These are phyloP conservation scores for Peronospora belbahrii DNA, from an alignment of 352 stramenopile species.

Conservation along the genomic window DNA sequence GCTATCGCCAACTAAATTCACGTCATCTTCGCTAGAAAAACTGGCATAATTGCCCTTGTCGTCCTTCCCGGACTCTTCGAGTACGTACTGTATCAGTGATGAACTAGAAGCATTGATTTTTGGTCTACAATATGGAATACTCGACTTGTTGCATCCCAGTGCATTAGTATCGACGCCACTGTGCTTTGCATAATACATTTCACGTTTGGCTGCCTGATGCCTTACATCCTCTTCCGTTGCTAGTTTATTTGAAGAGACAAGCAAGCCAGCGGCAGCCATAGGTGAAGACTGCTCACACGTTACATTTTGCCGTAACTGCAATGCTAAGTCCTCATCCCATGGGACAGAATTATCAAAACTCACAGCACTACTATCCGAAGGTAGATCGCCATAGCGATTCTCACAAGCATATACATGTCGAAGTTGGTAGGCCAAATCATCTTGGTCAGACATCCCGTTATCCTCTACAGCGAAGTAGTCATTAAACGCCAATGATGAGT, in stretches of 20 bases:
- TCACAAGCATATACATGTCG: constrained; percentile 21
- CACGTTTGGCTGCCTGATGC: not conserved
- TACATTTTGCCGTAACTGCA: constrained; percentile 24
- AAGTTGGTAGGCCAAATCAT: constrained; percentile 8
- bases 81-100: constrained; percentile 53
- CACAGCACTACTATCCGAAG: constrained; percentile 61
- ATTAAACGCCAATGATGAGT: constrained; percentile 43
- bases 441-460: constrained; percentile 10
- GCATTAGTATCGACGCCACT: not conserved
- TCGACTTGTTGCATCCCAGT: not conserved
- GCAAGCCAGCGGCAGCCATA: not conserved
- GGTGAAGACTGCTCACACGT: constrained; percentile 2
- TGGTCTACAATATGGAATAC: not conserved
- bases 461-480: constrained; percentile 9
- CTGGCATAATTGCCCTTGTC: not conserved
- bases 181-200: constrained; percentile 4
- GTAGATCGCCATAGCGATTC: constrained; percentile 11
- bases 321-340: constrained; percentile 52
- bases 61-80: constrained; percentile 20
- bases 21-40: constrained; percentile 2
- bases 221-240: not conserved
- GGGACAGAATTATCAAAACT: constrained; percentile 77
- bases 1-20: not conserved
- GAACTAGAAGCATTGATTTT: constrained; percentile 31
- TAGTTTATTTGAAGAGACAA: not conserved